Evolutionary conservation across 225 moss, liverwort and hornwort genomes (phyloP), one percentile per base, ranked within the genome.

Genomic region (Asterella californica): DNA sequence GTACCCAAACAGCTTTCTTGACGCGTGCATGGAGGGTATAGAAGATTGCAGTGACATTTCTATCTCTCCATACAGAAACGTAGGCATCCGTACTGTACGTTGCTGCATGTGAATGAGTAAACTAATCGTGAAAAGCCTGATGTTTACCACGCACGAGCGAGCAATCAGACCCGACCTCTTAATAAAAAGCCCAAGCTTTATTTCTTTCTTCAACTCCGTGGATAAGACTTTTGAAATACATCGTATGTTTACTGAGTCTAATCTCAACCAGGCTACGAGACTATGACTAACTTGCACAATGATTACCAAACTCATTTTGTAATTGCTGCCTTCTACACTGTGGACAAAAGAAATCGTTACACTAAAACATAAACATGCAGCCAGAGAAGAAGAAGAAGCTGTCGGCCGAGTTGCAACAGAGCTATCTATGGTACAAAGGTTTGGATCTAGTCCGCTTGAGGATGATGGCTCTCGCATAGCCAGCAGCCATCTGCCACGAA

Each of bases 381-480:
- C 72, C 29, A 50, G 49, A 10, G 19, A 30, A 21, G 42, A n/a
- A 49, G 15, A 5, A 49, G 18, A 24, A 1, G 50, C 6, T 10
- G 27, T 33, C 48, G 52, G 74, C 53, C 52, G 74, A 53, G 33
- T 33, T 54, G 53, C 52, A 52, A 74, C 32, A 74, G 52, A 74
- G 52, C 74, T 52, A 53, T 54, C 74, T 74, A 74, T 32, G 10
- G 53, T 74, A 74, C 74, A 74, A 54, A 50, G 49, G 49, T 48
- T 33, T 54, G 27, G 29, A 30, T 53, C 48, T 74, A 52, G n/a
- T 12, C 45, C 5, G 1, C 30, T 24, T 12, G 52, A 50, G 15
- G 46, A 15, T 12, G n/a, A 46, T 14, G 22, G 6, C 22, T 70
- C 22, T 10, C 11, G 25, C 19, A 10, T 27, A 61, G 25, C 61